Evolutionary conservation across 805 yeast genomes (phyloP).

Genomic region (Schwanniomyces polymorphus): DNA sequence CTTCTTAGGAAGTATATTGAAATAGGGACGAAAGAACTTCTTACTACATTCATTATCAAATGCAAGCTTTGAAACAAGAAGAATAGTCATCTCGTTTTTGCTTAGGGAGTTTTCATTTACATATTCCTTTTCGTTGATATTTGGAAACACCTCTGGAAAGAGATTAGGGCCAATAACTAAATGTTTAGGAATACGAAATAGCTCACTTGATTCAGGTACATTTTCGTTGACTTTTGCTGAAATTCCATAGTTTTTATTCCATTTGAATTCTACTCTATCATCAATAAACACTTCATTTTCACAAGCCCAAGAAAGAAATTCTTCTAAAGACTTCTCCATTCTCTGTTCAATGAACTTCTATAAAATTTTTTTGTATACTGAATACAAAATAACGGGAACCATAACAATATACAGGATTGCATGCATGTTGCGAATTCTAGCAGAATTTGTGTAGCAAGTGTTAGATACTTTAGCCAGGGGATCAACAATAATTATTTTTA

Average conservation of each 20-base stretch:
- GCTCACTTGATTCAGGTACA: too few species aligned
- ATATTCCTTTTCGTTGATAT: not conserved
- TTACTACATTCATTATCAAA: slow-evolving; percentile 1
- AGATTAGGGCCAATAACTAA: too few species aligned
- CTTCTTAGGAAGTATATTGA: slow-evolving; percentile 5
- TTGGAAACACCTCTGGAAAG: too few species aligned
- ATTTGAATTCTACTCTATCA: not conserved
- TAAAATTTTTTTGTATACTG: too few species aligned
- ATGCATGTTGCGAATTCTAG: too few species aligned
- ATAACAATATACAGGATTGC: too few species aligned
- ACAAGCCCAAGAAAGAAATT: slow-evolving; percentile 3
- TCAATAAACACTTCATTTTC: slow-evolving; percentile 2
- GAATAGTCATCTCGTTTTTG: slow-evolving; percentile 2
- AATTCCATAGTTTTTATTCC: not conserved
- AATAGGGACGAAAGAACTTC: slow-evolving; percentile 3
- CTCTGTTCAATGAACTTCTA: slow-evolving; percentile 22
- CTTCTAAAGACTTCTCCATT: not conserved
- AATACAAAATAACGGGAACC: too few species aligned
- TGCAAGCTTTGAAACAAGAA: slow-evolving; percentile 3
- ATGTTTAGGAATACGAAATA: too few species aligned
- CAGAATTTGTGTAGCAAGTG: too few species aligned
- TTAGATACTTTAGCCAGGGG: too few species aligned
- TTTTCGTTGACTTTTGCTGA: not conserved
- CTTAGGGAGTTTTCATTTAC: slow-evolving; percentile 1
- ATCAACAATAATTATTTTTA: too few species aligned